Evolutionary conservation across 192 early-diverging fungal genomes (phyloP).

Genomic region (Haplosporangium gracile): DNA sequence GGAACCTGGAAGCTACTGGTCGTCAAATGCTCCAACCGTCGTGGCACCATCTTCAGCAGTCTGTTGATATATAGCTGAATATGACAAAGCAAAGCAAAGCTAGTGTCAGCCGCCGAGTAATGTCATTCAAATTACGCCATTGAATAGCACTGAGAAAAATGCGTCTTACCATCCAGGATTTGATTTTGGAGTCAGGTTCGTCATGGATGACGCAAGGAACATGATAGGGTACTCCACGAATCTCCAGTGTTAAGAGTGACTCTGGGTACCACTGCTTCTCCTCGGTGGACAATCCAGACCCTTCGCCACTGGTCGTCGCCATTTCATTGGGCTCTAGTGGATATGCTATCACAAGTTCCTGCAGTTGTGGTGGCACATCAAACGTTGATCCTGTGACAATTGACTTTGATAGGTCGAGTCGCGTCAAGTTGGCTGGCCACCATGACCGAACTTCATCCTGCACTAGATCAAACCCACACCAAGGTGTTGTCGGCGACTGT

Average conservation of each 20-base stretch:
- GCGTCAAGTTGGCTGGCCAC: slow-evolving; percentile 38
- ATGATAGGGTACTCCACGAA: slow-evolving; percentile 35
- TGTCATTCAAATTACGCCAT: too few species aligned
- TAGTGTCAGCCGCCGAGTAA: background rate
- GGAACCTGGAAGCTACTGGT: slow-evolving; percentile 28
- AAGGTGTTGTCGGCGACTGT: background rate
- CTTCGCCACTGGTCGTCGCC: background rate
- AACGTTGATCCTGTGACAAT: slow-evolving; percentile 9
- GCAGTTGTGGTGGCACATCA: slow-evolving; percentile 28
- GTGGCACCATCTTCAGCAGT: slow-evolving; percentile 18
- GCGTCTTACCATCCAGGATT: slow-evolving; percentile 30
- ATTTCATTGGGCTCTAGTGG: slow-evolving; percentile 30
- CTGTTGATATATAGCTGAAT: slow-evolving; percentile 20
- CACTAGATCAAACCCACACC: slow-evolving; percentile 18
- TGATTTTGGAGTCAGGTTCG: slow-evolving; percentile 4
- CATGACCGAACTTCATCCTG: slow-evolving; percentile 5
- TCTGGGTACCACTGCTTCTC: slow-evolving; percentile 33
- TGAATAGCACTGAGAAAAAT: too few species aligned
- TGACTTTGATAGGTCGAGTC: slow-evolving; percentile 26
- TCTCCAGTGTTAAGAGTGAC: slow-evolving; percentile 14
- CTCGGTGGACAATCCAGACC: background rate
- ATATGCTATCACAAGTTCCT: slow-evolving; percentile 28
- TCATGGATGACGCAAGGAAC: slow-evolving; percentile 29
- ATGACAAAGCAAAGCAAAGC: background rate
- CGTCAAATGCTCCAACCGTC: slow-evolving; percentile 18